Evolutionary conservation across 2,329 filamentous ascomycete species (phyloP), one percentile per base, ranked within the genome.

Genomic region (Diaporthe caulivora): DNA sequence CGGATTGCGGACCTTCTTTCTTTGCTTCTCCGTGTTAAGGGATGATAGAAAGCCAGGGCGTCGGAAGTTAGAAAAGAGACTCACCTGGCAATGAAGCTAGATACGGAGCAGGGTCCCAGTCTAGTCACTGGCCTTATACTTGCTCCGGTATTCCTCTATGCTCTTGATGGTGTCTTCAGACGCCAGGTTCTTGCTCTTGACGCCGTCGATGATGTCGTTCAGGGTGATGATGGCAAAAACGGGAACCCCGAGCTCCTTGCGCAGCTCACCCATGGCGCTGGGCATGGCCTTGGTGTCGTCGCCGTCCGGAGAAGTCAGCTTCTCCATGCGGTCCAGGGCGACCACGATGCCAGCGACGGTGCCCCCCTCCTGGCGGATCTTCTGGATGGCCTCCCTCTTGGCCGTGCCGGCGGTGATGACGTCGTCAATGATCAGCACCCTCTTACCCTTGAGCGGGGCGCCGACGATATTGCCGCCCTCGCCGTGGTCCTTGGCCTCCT

Each of bases 331-430:
- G 84, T 98, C 95, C 77, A 98, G 88, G 4, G 95, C 94, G 42
- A 99, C 93, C 26, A 98, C 90, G 72, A 98, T 95, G 40, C 95
- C 96, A 4, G 93, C 93, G 29, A 98, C 91, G 67, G 89, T 90
- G 1, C 96, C 97, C 3, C 96, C 97, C 81, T 97, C 93, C 78
- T 91, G 91, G 78, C 91, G 89, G 81, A 98, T 98, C 83, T 98
- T 97, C 71, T 91, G 91, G 75, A 98, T 95, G 18, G 96, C 95
- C 83, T 98, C 95, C 73, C 95, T 89, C 86, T 98, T 95, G 53
- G 97, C 97, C 1, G 95, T 98, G 37, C 97, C 97, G 0, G 95
- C 96, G 1, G 95, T 98, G 80, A 98, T 96, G 72, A 99, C 96
- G 84, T 98, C 97, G 86, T 99, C 97, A 53, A 99, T 92, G 78